Evolutionary conservation across 1,139 yeast genomes (phyloP).

Genomic region (Yamadazyma oceani): DNA sequence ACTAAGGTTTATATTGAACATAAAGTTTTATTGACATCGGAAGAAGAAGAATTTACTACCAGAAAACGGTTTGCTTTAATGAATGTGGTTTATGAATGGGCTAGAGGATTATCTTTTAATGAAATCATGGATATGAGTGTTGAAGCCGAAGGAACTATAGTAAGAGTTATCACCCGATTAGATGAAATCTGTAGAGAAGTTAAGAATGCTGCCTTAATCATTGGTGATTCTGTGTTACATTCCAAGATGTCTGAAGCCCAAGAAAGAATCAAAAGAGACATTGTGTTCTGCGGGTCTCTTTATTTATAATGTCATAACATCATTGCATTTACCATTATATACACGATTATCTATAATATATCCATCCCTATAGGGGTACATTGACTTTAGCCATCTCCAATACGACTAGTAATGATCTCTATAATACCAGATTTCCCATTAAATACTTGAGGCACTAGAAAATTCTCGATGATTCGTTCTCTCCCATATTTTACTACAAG

Average conservation of each 20-base stretch:
- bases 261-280: constrained; percentile 92
- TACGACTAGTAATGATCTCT: constrained; percentile 16
- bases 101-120: constrained; percentile 87
- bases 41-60: constrained; percentile 82
- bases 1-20: constrained; percentile 62
- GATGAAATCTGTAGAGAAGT: constrained; percentile 97
- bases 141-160: constrained; percentile 97
- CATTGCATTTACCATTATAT: constrained; percentile 5
- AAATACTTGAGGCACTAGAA: constrained; percentile 30
- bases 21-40: constrained; percentile 75
- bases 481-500: constrained; percentile 30
- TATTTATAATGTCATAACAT: constrained; percentile 52
- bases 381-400: background rate
- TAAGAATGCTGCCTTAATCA: constrained; percentile 88
- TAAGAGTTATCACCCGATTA: constrained; percentile 89
- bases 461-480: constrained; percentile 21
- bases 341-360: constrained; percentile 2
- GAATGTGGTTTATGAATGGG: constrained; percentile 98
- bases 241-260: constrained; percentile 90
- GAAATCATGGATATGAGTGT: constrained; percentile 85
- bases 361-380: background rate
- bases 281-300: constrained; percentile 94
- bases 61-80: constrained; percentile 85
- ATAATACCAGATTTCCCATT: constrained; percentile 31
- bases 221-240: constrained; percentile 88